Evolutionary conservation across 2,329 filamentous ascomycete species (phyloP), one percentile per base, ranked within the genome.

Genomic region (Pseudogymnoascus sp.): DNA sequence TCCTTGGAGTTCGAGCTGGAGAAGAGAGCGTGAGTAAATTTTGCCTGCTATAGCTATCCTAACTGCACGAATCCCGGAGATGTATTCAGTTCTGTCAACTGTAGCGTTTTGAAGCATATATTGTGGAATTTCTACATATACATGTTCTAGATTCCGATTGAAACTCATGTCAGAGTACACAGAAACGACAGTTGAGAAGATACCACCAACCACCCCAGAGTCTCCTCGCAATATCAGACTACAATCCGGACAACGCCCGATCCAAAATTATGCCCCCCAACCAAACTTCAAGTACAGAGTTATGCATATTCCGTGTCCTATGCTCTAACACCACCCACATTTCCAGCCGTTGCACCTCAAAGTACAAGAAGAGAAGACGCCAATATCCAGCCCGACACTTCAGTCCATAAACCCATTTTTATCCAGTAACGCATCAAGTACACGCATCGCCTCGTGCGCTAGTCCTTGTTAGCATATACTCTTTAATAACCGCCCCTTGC

Each of bases 381-480:
- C 47, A 20, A n/a, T 54, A 30, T 54, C 28, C 28, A 30, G n/a
- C 9, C n/a, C 2, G 30, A 39, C 25, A 43, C 25, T 14, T 47
- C 16, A 60, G 14, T 60, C 58, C 58, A 60, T 60, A 33, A 60
- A 60, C 14, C 58, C 58, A 60, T 60, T 60, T 50, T 60, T 60
- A 18, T 60, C 39, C 8, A 60, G 16, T 57, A 60, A 50, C 33
- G 37, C 58, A 36, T 60, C 58, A 36, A 60, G 58, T 50, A 60
- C 58, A 25, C 58, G 58, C 58, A 33, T 41, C 22, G 37, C 58
- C 58, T 60, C 58, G 33, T 60, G 58, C 20, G 58, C 58, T 60
- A 25, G 25, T 54, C 25, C 25, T 18, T 11, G 9, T 28, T 33
- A 54, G 47, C 47, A 54, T 4, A 36, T n/a, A 35, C 11, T n/a